Evolutionary conservation across 192 early-diverging fungal species (phyloP), one percentile per base, ranked within the genome.

Genomic region (Backusella westeae): DNA sequence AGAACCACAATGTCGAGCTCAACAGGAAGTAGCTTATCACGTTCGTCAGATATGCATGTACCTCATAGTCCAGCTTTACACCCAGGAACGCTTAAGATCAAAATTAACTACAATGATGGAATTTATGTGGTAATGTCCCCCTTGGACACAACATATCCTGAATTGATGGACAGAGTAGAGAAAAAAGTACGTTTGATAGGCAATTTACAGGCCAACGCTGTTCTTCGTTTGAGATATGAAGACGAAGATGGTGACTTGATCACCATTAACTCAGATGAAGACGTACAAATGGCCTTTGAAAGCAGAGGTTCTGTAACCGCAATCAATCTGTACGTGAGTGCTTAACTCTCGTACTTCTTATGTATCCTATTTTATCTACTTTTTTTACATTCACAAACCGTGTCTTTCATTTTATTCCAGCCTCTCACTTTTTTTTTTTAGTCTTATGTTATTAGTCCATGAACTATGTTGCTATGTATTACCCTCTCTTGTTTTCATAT

Each of bases 161-260:
- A 96, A 66, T 81, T 99, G 69, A 86, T 90, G 35, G 89, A 91
- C 42, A 86, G 91, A 21, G 93, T 99, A 12, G 97, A 97, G 80
- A 87, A 94, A 42, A 99, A 99, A 79, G 93, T 98, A 75, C 87
- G 92, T 69, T 84, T 96, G 15, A 93, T 94, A 67, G 90, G 87
- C 39, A 90, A 88, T 34, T 86, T 85, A 38, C 87, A 87, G 35
- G 87, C 86, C 46, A 83, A 84, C 78, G 67, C 86, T 81, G 69
- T 83, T 87, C 66, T 92, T 78, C 87, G 90, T 59, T 91, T 99
- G 72, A 89, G 90, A 77, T 98, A 98, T 78, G 90, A 92, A 79
- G 97, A 99, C 77, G 96, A 98, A 82, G 97, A 97, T 78, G 93
- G 94, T 49, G 96, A 98, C 77, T 89, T 91, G 79, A 91, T 97